Evolutionary conservation across 2,329 filamentous ascomycete genomes (phyloP), one percentile per base, ranked within the genome.

Genomic region (Zasmidium angulare): DNA sequence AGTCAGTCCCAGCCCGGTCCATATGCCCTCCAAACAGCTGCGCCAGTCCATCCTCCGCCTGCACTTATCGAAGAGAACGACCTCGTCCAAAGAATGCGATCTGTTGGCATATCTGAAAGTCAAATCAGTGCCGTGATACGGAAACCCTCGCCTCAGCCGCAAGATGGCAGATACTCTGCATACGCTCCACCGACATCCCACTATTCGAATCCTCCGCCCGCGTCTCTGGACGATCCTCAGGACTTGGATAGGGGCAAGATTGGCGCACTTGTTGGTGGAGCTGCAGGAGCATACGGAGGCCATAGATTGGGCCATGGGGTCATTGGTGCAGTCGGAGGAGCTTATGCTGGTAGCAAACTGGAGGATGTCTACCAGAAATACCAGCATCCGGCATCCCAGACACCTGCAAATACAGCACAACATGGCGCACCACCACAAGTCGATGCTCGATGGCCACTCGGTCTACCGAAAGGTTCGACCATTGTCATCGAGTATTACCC

Each of bases 241-340:
- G 80, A 82, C 36, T 79, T 75, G 20, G 83, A 86, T 58, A 81
- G 84, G 52, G 83, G 83, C 19, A 66, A 86, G 0, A 78, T 82
- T 66, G 82, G 84, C 43, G 79, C 83, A 0, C 69, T 85, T 1
- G 81, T 79, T 11, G 84, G 84, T 46, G 84, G 81, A 46, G 80
- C 81, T 10, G 82, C 83, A 1, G 84, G 84, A 0, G 82, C 81
- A 59, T 83, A 81, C 62, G 77, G 82, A 11, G 84, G 84, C 6
- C 78, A 81, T 66, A 82, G 84, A 70, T 76, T 83, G 70, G 77
- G 80, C 19, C 82, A 84, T 63, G 82, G 82, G 3, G 68, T 86
- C n/a, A 66, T 87, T 2, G 84, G 84, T 14, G 81, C 82, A 1
- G 67, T 86, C 46, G 81, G 82, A 9, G 84, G 84, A 47, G 84